Base-by-base conservation (phyloP, 2,329 filamentous ascomycete genomes). In the Colletotrichum brevisporum region DNA sequence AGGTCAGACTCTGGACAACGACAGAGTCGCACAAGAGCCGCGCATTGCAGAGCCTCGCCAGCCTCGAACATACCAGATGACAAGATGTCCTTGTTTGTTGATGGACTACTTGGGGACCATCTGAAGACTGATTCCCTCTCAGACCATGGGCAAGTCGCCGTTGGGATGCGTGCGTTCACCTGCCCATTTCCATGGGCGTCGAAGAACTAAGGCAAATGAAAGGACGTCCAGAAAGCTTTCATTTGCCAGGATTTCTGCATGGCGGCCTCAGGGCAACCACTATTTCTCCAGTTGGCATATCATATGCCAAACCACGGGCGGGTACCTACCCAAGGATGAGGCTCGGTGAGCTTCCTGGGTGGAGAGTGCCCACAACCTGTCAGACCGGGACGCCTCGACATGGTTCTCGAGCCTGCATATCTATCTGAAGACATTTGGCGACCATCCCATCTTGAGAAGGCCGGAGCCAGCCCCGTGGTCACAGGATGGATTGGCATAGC, bases 381-480 rank as follows among this genome's bases (percentile, higher is more conserved):
- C 24, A 36, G 45, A 36, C 21, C 15, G 48, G 41, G 24, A 26
- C 31, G n/a, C 21, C 21, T 24, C 21, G n/a, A n/a, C 53, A 41
- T 52, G 21, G 47, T 50, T 47, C 13, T n/a, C 9, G 45, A 58
- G 41, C 47, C 24, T 12, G 12, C 21, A 21, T 5, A n/a, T 21
- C 6, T 12, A 13, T 50, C 18, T 4, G 6, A 57, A n/a, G 45
- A 26, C 15, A 24, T 18, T 57, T 59, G 59, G 65, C 31, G 18
- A 26, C 31, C 13, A 63, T 52, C 18, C 52, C 45, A 4, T 51
- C 52, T 15, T 24, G 50, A 67, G 64, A 52, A 63, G 51, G 59
- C 57, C 59, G 45, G 18, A 39, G 4, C 12, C 21, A 27, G 60
- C 47, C 18, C 48, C 26, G 51, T 26, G 47, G 16, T 26, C 48